Conservation (phyloP, 108 stramenopile species). For the Cyclotella kingstonii region DNA sequence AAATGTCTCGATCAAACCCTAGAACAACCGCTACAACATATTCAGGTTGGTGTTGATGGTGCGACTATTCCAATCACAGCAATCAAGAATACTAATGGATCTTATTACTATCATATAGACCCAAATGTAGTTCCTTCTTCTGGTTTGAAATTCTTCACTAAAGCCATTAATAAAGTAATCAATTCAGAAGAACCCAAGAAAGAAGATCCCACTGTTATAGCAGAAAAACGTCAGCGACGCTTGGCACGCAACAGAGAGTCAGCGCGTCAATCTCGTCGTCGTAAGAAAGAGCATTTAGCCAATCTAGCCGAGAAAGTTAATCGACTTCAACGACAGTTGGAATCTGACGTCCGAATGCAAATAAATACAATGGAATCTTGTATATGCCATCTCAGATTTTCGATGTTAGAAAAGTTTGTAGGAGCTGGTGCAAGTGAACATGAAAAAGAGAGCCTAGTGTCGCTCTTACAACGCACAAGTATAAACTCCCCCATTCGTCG, state of each 20-base stretch:
- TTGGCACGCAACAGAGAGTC: constrained; percentile 86
- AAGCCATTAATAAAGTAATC: constrained; percentile 41
- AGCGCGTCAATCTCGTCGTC: constrained; percentile 70
- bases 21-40: constrained; percentile 23
- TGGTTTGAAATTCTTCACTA: constrained; percentile 33
- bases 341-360: constrained; percentile 49
- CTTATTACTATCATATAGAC: constrained; percentile 36
- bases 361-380: constrained; percentile 56
- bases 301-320: constrained; percentile 64
- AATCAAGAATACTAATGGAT: constrained; percentile 22
- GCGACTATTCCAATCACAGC: constrained; percentile 44
- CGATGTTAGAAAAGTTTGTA: constrained; percentile 23
- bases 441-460: constrained; percentile 16
- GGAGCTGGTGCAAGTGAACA: constrained; percentile 7
- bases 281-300: constrained; percentile 78
- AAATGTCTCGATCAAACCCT: constrained; percentile 12
- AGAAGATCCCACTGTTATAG: constrained; percentile 35
- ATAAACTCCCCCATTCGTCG: constrained; percentile 48
- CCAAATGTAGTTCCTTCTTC: constrained; percentile 31
- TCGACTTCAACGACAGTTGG: constrained; percentile 63
- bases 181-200: constrained; percentile 41
- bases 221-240: constrained; percentile 76
- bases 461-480: constrained; percentile 22
- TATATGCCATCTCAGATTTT: constrained; percentile 14
- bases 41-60: constrained; percentile 31